Base-by-base conservation (phyloP, 345 rosid species). In the Gossypium rotundifolium region DNA sequence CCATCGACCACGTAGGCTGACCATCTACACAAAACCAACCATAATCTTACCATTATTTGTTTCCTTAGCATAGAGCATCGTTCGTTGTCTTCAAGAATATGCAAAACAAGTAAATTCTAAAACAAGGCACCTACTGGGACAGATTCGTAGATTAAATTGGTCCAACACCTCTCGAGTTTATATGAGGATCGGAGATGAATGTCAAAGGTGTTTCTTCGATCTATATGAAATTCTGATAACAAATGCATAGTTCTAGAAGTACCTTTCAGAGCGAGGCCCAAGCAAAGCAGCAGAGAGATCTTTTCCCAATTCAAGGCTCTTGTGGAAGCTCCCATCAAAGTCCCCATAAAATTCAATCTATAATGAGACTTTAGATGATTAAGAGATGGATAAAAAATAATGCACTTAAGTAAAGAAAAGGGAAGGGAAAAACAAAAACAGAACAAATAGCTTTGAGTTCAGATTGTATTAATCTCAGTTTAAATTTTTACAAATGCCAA, bases 291-390 rank as follows among this genome's bases (percentile, higher is more conserved):
- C 93, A 38, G 97, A 88, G 63, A 90, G 93, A 86, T 92, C 97
- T 81, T 94, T 94, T 63, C 81, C 87, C 74, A 94, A 83, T 68
- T 88, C 95, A 82, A 94, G 84, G 85, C 95, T 90, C 87, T 89
- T 91, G 82, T 92, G 97, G 87, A 94, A 90, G 76, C 87, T 86
- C 59, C 95, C 95, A 79, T 89, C 90, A 75, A 88, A 86, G 77
- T 92, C 98, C 48, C 97, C 97, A 65, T 92, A 94, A 81, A 94
- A 94, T 75, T 92, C 97, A 71, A 94, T 89, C 98, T 91, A 67
- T 38, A 22, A 22, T 42, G 51, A 12, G 18, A 33, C 49, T 7
- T 68, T 8, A 61, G 42, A 9, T 38, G 54, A 68, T 13, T 2
- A 25, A 44, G 40, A 13, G 22, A 33, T 57, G 22, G 3, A 20